Base-by-base conservation (phyloP, 1,284 basidiomycete species). In the Malassezia nana region DNA sequence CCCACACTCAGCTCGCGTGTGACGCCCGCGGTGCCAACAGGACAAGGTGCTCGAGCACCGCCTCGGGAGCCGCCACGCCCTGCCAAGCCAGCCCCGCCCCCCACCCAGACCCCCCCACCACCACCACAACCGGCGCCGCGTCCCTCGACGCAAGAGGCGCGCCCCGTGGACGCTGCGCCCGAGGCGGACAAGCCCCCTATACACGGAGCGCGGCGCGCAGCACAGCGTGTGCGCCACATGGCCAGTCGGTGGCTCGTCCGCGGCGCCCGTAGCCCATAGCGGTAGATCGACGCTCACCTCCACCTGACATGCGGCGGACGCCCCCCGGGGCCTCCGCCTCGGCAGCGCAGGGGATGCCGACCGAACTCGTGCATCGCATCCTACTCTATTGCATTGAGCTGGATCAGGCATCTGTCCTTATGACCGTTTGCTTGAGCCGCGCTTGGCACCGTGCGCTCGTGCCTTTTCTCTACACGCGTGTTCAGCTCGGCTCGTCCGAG, bases 391-490 rank as follows among this genome's bases (percentile, higher is more conserved):
- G 15, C 4, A 15, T 43, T 2, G 12, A 24, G 18, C 32, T 25
- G 20, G 54, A 56, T 25, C 48, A 46, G 15, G 13, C 13, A 4
- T 28, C 44, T 13, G 49, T 31, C 9, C 43, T 10, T 6, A 33
- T 25, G 4, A 35, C 51, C 3, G 28, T 56, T 9, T 22, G 31
- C 26, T 35, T 50, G 28, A 56, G 46, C 24, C 33, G 24, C 18
- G 32, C 28, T 1, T 25, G 45, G 32, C 42, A 28, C 8, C 33
- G 15, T 2, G 30, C 25, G 4, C 25, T 56, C 18, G 24, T 20
- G 13, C 48, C 54, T 9, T 28, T 25, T 15, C 43, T 51, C 18
- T 56, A 56, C 18, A 28, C 44, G 13, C 49, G 49, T 15, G 49
- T 56, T 15, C 48, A 56, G 44, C 54, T 56, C 12, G 13, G 24